These are phyloP conservation scores for Fusarium tricinctum DNA, from an alignment of 2,329 filamentous ascomycete genomes.

Conservation along the genomic window DNA sequence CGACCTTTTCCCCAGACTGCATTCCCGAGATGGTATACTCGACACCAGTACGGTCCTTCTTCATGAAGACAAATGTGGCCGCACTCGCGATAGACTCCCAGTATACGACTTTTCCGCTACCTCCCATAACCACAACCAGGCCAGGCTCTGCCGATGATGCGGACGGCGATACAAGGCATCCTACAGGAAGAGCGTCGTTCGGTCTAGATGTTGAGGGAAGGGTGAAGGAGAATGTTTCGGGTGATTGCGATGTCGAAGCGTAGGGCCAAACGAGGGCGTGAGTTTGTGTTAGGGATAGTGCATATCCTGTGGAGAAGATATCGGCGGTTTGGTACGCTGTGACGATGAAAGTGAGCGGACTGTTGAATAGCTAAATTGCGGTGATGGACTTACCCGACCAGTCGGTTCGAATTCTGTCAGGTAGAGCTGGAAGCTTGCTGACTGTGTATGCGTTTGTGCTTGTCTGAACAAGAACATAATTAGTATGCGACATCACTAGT, in stretches of 20 bases:
- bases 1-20: slow-evolving; percentile 82
- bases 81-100: slow-evolving; percentile 96
- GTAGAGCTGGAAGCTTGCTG: slow-evolving; percentile 85
- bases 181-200: slow-evolving; percentile 82
- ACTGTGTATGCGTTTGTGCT: slow-evolving; percentile 88
- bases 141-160: slow-evolving; percentile 85
- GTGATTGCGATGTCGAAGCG: slow-evolving; percentile 73
- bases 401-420: slow-evolving; percentile 79
- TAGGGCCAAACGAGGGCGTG: slow-evolving; percentile 95
- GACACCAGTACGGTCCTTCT: slow-evolving; percentile 83
- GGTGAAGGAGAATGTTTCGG: slow-evolving; percentile 84
- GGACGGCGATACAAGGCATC: slow-evolving; percentile 83
- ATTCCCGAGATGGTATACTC: slow-evolving; percentile 81
- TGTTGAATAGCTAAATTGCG: slow-evolving; percentile 4
- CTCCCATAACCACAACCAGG: slow-evolving; percentile 86
- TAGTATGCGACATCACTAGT: slow-evolving; percentile 37
- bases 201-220: slow-evolving; percentile 79
- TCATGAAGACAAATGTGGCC: slow-evolving; percentile 84
- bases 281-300: slow-evolving; percentile 82
- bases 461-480: slow-evolving; percentile 67
- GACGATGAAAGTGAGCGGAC: slow-evolving; percentile 32
- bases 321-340: slow-evolving; percentile 75
- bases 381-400: slow-evolving; percentile 69
- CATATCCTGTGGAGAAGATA: slow-evolving; percentile 78
- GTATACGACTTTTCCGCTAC: slow-evolving; percentile 87